Evolutionary conservation across 306 rosid species (phyloP).

Genomic region (Begonia loranthoides): DNA sequence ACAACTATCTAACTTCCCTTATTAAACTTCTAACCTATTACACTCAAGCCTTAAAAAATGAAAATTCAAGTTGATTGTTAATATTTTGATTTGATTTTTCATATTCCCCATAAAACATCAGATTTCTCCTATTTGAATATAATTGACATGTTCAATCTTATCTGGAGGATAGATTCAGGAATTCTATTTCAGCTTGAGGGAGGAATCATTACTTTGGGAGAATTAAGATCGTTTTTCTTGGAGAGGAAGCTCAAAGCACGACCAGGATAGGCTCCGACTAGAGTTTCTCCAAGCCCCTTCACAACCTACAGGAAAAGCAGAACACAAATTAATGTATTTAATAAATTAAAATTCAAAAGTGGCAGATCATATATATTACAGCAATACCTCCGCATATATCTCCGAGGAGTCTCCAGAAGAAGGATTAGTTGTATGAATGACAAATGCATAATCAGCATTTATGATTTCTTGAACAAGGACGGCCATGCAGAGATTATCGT

Average conservation of each 20-base stretch:
- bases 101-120: no score
- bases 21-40: no score
- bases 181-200: background rate
- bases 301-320: slow-evolving; percentile 52
- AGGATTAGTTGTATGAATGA: slow-evolving; percentile 92
- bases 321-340: slow-evolving; percentile 5
- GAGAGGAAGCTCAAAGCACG: slow-evolving; percentile 90
- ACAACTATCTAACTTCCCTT: no score
- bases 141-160: no score
- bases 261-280: slow-evolving; percentile 98
- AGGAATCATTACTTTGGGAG: slow-evolving; percentile 56
- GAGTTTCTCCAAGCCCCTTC: slow-evolving; percentile 94
- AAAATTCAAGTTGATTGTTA: no score
- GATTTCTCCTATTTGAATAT: no score
- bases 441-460: slow-evolving; percentile 96
- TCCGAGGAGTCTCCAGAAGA: slow-evolving; percentile 94
- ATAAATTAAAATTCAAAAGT: slow-evolving; percentile 1
- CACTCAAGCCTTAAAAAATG: no score
- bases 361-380: slow-evolving; percentile 7
- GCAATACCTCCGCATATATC: slow-evolving; percentile 89
- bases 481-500: slow-evolving; percentile 90
- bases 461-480: slow-evolving; percentile 96
- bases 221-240: slow-evolving; percentile 66
- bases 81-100: no score
- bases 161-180: no score